phyloP scores from a whole-genome alignment of 2,329 filamentous ascomycete species.

The Colletotrichum sublineola region DNA sequence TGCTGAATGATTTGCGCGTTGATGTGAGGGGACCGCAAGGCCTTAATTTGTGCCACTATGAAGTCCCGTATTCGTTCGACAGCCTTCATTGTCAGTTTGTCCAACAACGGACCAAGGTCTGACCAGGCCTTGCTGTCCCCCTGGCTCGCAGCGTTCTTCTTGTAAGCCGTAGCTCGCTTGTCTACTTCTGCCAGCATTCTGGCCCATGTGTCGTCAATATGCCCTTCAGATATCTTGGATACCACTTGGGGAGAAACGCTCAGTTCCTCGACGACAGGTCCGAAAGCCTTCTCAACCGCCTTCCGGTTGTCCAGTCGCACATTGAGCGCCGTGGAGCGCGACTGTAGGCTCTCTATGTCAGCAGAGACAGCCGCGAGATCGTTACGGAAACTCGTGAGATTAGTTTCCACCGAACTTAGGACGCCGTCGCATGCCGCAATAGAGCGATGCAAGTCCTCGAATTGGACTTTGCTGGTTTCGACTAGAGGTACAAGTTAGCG shows the following conservation, averaged over 20 bases:
- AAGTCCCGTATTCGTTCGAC: constrained; percentile 94
- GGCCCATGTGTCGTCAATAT: constrained; percentile 91
- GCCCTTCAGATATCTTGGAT: constrained; percentile 86
- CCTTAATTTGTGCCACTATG: constrained; percentile 93
- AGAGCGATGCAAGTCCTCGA: constrained; percentile 90
- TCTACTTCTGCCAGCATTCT: constrained; percentile 87
- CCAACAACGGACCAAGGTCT: constrained; percentile 87
- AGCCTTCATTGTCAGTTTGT: constrained; percentile 86
- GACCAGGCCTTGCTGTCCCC: constrained; percentile 80
- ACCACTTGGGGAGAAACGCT: constrained; percentile 88
- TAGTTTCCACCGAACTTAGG: constrained; percentile 90
- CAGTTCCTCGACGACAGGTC: constrained; percentile 91
- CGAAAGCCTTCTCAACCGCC: constrained; percentile 88
- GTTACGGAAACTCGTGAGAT: constrained; percentile 91
- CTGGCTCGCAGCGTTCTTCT: constrained; percentile 73
- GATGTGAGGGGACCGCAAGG: constrained; percentile 92
- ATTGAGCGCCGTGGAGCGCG: constrained; percentile 85
- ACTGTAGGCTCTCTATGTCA: constrained; percentile 94
- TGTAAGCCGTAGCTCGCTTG: constrained; percentile 78
- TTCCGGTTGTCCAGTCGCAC: constrained; percentile 89
- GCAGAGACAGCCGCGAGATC: constrained; percentile 93
- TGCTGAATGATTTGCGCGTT: constrained; percentile 98
- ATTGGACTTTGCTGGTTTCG: constrained; percentile 84
- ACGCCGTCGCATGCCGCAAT: constrained; percentile 94
- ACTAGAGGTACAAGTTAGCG: constrained; percentile 60